Base-by-base conservation (phyloP, 2,329 filamentous ascomycete genomes). In the Pseudocercospora ulei region DNA sequence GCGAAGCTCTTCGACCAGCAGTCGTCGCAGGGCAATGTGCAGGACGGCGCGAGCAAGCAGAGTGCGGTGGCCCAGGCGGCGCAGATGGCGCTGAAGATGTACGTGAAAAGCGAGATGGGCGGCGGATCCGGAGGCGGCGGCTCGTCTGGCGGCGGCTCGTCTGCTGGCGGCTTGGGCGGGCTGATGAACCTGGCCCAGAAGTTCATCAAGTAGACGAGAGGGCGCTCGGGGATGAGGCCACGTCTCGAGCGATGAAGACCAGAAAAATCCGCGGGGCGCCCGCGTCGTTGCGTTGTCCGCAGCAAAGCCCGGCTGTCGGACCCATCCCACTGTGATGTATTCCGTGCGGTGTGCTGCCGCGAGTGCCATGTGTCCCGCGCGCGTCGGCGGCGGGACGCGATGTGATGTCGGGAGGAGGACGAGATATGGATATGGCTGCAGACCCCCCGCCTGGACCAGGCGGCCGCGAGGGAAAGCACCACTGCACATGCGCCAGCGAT, bases 71-170 rank as follows among this genome's bases (percentile, higher is more conserved):
- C 81, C 58, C 69, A 78, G 60, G 87, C 87, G 2, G 86, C 78
- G 1, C 79, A 93, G 70, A 80, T 83, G 73, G 87, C 86, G 2
- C 62, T 94, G 53, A 86, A 93, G 73, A 81, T 94, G 75, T 94
- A 87, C 62, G 66, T 92, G 68, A 87, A 93, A 73, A 76, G 73
- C 52, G 72, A 85, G 59, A 62, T 62, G 57, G 63, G 66, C 17
- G 53, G 55, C 7, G 72, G 71, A 12, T 23, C 18, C 9, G n/a
- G 30, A n/a, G 62, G 69, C 47, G 64, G 68, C 26, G 60, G 65
- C n/a, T 55, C 62, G 14, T 46, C 51, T 7, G 62, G 69, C 47
- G 65, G 68, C 22, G 60, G 65, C n/a, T 30, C 35, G 11, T 19
- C 13, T n/a, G 61, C 68, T 44, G 45, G 48, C 11, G 46, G 44